Evolutionary conservation across 2,329 filamentous ascomycete species (phyloP).

Genomic region (Pestalotiopsis sp.): DNA sequence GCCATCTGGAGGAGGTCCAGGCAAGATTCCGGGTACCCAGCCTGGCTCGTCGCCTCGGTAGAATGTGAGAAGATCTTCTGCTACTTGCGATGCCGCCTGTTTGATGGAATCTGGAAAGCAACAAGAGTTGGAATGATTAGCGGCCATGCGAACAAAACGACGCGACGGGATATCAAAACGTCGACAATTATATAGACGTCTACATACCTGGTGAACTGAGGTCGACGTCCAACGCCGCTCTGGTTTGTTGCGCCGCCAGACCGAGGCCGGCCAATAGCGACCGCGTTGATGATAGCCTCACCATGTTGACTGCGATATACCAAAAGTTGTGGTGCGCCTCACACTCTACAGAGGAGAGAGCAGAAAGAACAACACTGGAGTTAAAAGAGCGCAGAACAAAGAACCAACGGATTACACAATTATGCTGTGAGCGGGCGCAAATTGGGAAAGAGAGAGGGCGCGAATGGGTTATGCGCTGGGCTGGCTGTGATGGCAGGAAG

Average conservation of each 20-base stretch:
- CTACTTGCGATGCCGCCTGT: conserved; percentile 46
- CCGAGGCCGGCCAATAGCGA: conserved; percentile 27
- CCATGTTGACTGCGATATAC: conserved; percentile 18
- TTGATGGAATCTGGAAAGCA: conserved; percentile 46
- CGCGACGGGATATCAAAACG: background rate
- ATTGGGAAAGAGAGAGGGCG: background rate
- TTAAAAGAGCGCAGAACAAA: background rate
- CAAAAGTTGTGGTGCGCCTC: background rate
- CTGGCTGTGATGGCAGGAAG: background rate
- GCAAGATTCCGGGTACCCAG: conserved; percentile 57
- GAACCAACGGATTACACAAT: background rate
- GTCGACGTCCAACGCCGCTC: conserved; percentile 30
- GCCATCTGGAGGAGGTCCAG: conserved; percentile 55
- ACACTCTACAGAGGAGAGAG: background rate
- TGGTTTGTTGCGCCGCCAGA: conserved; percentile 23
- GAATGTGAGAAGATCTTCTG: conserved; percentile 52
- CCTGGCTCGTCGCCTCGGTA: conserved; percentile 55
- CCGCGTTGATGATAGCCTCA: conserved; percentile 22
- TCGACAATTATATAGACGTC: background rate
- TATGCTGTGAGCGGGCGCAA: background rate
- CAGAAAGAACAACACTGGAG: background rate
- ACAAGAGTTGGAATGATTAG: background rate
- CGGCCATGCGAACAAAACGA: background rate
- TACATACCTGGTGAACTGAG: conserved; percentile 31
- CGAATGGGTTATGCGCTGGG: background rate